Evolutionary conservation across 2,329 filamentous ascomycete species (phyloP).

Genomic region (Penicillium sp.): DNA sequence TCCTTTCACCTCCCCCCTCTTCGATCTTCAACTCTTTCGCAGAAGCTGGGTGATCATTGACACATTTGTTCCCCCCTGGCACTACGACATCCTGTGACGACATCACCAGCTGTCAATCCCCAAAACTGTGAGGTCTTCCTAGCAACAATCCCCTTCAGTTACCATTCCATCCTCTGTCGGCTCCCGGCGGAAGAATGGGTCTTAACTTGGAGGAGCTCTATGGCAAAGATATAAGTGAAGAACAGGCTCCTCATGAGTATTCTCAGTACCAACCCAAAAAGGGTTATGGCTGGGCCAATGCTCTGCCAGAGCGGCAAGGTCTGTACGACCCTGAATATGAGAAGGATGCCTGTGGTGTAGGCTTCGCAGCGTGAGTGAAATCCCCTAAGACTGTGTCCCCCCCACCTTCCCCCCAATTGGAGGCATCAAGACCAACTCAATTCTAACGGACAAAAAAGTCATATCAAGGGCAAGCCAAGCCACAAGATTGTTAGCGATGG

Average conservation of each 20-base stretch:
- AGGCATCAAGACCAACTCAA: slow-evolving; percentile 6
- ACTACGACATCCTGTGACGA: slow-evolving; percentile 29
- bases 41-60: slow-evolving; percentile 23
- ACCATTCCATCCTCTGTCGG: slow-evolving; percentile 40
- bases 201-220: slow-evolving; percentile 48
- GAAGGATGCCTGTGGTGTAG: slow-evolving; percentile 99
- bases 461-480: slow-evolving; percentile 95
- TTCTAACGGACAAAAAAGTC: slow-evolving; percentile 51
- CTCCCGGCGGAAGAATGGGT: slow-evolving; percentile 51
- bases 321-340: slow-evolving; percentile 94
- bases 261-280: slow-evolving; percentile 55
- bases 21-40: slow-evolving; percentile 6
- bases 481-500: slow-evolving; percentile 99
- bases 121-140: slow-evolving; percentile 20
- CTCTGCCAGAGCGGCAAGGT: slow-evolving; percentile 96
- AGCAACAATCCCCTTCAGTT: slow-evolving; percentile 12
- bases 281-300: slow-evolving; percentile 89
- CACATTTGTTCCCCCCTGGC: slow-evolving; percentile 13
- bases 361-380: slow-evolving; percentile 82
- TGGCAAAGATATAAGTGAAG: slow-evolving; percentile 47
- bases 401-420: background rate
- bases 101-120: slow-evolving; percentile 13
- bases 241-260: slow-evolving; percentile 45
- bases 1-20: slow-evolving; percentile 3
- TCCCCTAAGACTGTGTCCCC: background rate